Evolutionary conservation across 306 rosid species (phyloP).

Genomic region (Cucumis cinereus): DNA sequence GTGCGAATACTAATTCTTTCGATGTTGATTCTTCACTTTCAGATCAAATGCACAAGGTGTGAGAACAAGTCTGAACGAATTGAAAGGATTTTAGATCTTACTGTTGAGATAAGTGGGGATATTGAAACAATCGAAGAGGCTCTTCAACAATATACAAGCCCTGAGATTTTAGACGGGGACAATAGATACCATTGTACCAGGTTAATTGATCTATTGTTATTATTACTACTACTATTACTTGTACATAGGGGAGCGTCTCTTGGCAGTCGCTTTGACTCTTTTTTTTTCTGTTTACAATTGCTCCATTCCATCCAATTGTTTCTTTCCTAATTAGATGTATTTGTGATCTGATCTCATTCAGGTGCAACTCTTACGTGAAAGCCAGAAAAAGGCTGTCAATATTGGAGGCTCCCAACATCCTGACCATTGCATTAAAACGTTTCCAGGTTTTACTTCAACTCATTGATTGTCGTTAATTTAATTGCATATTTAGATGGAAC

Average conservation of each 20-base stretch:
- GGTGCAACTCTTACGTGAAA: slow-evolving; percentile 92
- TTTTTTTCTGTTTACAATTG: no score
- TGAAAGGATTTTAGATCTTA: slow-evolving; percentile 92
- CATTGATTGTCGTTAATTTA: background rate
- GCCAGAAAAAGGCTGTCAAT: slow-evolving; percentile 89
- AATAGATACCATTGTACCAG: slow-evolving; percentile 90
- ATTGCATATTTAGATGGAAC: background rate
- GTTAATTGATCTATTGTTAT: slow-evolving; percentile 22
- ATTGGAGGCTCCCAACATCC: slow-evolving; percentile 89
- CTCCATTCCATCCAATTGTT: background rate
- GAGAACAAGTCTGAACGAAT: slow-evolving; percentile 80
- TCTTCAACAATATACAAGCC: slow-evolving; percentile 56
- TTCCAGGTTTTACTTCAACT: slow-evolving; percentile 56
- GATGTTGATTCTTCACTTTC: slow-evolving; percentile 15
- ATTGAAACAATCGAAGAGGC: slow-evolving; percentile 77
- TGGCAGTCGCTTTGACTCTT: background rate
- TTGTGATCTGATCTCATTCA: slow-evolving; percentile 21
- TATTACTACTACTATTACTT: background rate
- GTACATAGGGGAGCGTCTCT: background rate
- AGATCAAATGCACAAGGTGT: slow-evolving; percentile 90
- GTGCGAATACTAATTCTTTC: background rate
- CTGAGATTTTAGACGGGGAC: slow-evolving; percentile 85
- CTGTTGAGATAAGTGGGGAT: slow-evolving; percentile 95
- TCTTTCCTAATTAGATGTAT: background rate
- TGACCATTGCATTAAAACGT: slow-evolving; percentile 89